Conservation (phyloP, 2,329 filamentous ascomycete species). For the Penicillium verrucosum region DNA sequence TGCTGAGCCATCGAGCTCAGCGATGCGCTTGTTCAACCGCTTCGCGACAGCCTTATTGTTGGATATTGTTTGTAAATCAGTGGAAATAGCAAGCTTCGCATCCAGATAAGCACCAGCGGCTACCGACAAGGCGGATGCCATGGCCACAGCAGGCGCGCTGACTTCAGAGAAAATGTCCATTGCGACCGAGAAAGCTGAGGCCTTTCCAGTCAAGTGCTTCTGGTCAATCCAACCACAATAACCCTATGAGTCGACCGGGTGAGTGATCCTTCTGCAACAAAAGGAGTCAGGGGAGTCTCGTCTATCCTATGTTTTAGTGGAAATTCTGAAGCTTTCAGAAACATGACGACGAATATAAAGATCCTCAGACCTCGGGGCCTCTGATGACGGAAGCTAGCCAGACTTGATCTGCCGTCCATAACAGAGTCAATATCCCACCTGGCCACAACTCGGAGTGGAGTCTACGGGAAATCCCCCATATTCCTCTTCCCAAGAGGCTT, state of each 20-base stretch:
- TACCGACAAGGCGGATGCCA: slow-evolving; percentile 35
- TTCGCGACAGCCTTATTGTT: slow-evolving; percentile 34
- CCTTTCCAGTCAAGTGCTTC: background rate
- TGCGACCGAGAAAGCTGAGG: background rate
- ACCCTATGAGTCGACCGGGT: background rate
- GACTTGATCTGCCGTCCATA: slow-evolving; percentile 25
- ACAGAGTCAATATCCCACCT: background rate
- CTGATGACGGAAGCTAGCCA: slow-evolving; percentile 25
- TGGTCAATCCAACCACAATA: background rate
- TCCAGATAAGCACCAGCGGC: slow-evolving; percentile 44
- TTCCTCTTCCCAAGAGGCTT: background rate
- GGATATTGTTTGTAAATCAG: slow-evolving; percentile 38
- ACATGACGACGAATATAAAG: slow-evolving; percentile 10
- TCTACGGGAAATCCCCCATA: slow-evolving; percentile 3
- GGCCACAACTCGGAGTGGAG: slow-evolving; percentile 2
- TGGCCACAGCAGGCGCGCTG: slow-evolving; percentile 28
- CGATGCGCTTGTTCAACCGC: slow-evolving; percentile 37
- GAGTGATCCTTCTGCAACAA: background rate
- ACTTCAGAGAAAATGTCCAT: slow-evolving; percentile 33
- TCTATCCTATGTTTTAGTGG: background rate
- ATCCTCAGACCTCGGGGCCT: background rate
- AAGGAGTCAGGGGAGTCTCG: background rate
- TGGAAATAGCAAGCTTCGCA: slow-evolving; percentile 42
- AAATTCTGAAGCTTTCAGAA: background rate
- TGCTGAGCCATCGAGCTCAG: slow-evolving; percentile 38